Percentiles rank a stretch among this genome's conserved stretches.
Conservation (phyloP, 169 alveolate species). For the Eimeria praecox region DNA sequence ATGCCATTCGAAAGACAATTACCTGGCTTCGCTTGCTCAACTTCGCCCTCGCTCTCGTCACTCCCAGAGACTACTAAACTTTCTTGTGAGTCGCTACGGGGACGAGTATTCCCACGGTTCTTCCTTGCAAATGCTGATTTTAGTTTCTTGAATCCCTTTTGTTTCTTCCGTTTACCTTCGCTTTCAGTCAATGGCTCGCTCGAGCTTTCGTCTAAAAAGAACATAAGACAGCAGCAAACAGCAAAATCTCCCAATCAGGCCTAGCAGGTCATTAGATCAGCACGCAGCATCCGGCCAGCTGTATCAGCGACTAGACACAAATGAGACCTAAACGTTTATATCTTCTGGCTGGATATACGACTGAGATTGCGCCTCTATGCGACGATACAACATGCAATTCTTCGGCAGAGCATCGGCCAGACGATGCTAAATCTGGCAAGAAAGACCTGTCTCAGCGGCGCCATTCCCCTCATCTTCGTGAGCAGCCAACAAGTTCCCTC, state of each 20-base stretch:
- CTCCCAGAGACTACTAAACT: neutral
- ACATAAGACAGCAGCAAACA: neutral
- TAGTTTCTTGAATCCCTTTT: neutral
- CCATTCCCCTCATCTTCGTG: neutral
- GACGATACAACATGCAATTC: neutral
- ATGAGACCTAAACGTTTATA: neutral
- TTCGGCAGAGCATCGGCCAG: neutral
- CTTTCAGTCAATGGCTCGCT: neutral
- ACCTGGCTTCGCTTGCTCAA: neutral
- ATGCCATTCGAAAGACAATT: neutral
- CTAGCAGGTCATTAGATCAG: neutral
- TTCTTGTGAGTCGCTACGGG: neutral
- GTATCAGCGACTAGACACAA: too few species aligned
- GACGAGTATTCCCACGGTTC: neutral
- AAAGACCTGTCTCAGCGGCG: constrained; percentile 6
- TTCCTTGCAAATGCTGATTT: neutral
- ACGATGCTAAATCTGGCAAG: neutral
- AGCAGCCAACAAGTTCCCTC: neutral
- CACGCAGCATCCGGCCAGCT: neutral
- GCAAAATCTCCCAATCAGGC: neutral
- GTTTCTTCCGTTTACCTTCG: neutral
- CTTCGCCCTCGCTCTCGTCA: constrained; percentile 1
- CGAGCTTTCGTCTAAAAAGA: neutral
- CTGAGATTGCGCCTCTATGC: neutral
- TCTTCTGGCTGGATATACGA: neutral